Conservation (phyloP, 139 green algal species). For the Chloropicon primus region DNA sequence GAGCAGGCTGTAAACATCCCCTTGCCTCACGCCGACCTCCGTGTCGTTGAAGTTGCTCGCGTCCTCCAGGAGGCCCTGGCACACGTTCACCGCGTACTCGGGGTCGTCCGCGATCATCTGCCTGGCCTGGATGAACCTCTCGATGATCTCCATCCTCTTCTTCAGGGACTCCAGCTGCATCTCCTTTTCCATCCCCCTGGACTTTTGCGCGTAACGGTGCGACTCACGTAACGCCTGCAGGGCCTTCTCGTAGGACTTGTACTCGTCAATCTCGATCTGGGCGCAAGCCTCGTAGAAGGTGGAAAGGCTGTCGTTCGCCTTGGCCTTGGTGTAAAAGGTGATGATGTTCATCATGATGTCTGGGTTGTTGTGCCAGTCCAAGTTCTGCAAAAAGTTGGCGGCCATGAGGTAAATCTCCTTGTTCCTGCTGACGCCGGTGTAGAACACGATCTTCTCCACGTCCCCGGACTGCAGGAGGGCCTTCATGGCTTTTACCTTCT, state of each 20-base stretch:
- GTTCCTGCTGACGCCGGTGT: conserved; percentile 58
- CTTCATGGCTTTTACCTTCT: conserved; percentile 66
- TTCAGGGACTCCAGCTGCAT: conserved; percentile 12
- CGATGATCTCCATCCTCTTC: conserved; percentile 26
- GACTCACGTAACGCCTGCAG: conserved; percentile 41
- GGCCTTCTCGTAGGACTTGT: conserved; percentile 57
- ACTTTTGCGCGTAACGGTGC: conserved; percentile 33
- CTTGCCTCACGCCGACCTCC: conserved; percentile 20
- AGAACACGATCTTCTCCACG: conserved; percentile 71
- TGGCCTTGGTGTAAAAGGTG: conserved; percentile 65
- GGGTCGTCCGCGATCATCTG: conserved; percentile 18
- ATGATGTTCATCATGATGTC: conserved; percentile 63
- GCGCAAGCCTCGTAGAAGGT: conserved; percentile 66
- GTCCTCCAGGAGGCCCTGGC: conserved; percentile 25
- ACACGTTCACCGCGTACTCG: conserved; percentile 20
- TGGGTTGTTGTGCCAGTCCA: conserved; percentile 55
- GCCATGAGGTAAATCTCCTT: conserved; percentile 65
- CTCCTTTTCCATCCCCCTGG: conserved; percentile 18
- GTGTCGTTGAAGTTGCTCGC: conserved; percentile 6
- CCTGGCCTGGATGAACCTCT: conserved; percentile 30
- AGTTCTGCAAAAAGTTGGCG: conserved; percentile 63
- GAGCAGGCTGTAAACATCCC: conserved; percentile 42
- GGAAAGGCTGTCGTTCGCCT: conserved; percentile 41
- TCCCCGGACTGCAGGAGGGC: conserved; percentile 54
- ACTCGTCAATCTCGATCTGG: conserved; percentile 71